Conservation (phyloP, 768 basidiomycete species). For the Termitomyces eurrhizus region DNA sequence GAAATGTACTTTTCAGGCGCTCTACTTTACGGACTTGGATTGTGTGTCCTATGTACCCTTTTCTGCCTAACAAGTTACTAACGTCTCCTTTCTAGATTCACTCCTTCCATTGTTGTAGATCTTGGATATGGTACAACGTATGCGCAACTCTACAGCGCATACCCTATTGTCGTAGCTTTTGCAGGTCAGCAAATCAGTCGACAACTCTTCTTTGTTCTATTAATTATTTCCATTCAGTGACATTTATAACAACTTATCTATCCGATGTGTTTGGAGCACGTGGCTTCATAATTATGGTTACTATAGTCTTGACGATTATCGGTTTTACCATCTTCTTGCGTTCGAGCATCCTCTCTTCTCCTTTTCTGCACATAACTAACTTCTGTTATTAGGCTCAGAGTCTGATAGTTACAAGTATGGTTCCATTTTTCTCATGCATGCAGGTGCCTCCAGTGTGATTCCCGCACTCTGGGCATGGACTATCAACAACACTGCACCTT, state of each 20-base stretch:
- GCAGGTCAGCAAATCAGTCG: not conserved
- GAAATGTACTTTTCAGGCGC: not conserved
- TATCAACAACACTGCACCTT: slow-evolving; percentile 57
- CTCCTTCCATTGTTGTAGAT: not conserved
- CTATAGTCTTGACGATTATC: slow-evolving; percentile 36
- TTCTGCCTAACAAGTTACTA: not conserved
- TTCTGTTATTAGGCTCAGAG: slow-evolving; percentile 25
- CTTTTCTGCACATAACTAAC: not conserved
- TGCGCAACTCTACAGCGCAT: not conserved
- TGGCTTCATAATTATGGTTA: slow-evolving; percentile 27
- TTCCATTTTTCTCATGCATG: slow-evolving; percentile 52
- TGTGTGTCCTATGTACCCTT: not conserved
- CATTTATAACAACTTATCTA: slow-evolving; percentile 32
- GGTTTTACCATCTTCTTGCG: slow-evolving; percentile 55
- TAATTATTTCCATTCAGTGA: not conserved
- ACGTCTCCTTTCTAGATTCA: not conserved
- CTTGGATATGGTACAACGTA: not conserved
- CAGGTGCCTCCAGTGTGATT: slow-evolving; percentile 46
- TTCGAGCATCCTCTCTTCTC: slow-evolving; percentile 19
- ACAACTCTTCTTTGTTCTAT: not conserved
- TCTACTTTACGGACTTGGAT: not conserved
- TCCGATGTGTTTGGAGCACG: slow-evolving; percentile 46
- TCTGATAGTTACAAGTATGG: slow-evolving; percentile 43
- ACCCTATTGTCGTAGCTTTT: not conserved
- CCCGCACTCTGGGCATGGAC: slow-evolving; percentile 55